Percentiles rank a stretch among this genome's conserved stretches.
These are phyloP conservation scores for Blastobotrys elegans DNA, from an alignment of 1,139 yeast genomes.

Conservation along the genomic window DNA sequence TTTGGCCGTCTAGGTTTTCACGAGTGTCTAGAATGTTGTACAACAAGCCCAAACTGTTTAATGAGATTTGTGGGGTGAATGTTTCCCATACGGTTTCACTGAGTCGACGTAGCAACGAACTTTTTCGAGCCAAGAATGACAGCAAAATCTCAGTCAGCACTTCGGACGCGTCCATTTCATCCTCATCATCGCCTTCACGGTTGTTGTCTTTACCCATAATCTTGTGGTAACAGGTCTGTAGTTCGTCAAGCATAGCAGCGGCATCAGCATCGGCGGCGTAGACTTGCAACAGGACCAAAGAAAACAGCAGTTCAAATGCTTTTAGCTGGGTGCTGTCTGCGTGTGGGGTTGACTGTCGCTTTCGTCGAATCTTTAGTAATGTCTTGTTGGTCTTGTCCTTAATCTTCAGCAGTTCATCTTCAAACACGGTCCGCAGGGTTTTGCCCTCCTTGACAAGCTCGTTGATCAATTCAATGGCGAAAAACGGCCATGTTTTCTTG, in stretches of 20 bases:
- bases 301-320: constrained; percentile 69
- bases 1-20: constrained; percentile 82
- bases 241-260: constrained; percentile 66
- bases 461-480: constrained; percentile 20
- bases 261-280: constrained; percentile 74
- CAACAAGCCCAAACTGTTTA: constrained; percentile 51
- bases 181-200: constrained; percentile 31
- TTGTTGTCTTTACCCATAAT: constrained; percentile 30
- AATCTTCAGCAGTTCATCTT: constrained; percentile 38
- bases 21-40: constrained; percentile 64
- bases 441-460: constrained; percentile 19
- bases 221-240: constrained; percentile 40
- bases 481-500: constrained; percentile 57
- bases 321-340: constrained; percentile 39
- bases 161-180: constrained; percentile 44
- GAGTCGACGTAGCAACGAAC: constrained; percentile 64
- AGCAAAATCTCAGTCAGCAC: constrained; percentile 77
- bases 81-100: constrained; percentile 74
- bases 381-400: constrained; percentile 48
- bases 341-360: constrained; percentile 38
- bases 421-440: constrained; percentile 30
- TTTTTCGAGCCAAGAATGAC: constrained; percentile 68
- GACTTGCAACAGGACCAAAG: constrained; percentile 73
- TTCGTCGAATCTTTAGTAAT: constrained; percentile 44
- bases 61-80: constrained; percentile 45